Evolutionary conservation across 768 basidiomycete genomes (phyloP).

Genomic region (Mycena belliarum): DNA sequence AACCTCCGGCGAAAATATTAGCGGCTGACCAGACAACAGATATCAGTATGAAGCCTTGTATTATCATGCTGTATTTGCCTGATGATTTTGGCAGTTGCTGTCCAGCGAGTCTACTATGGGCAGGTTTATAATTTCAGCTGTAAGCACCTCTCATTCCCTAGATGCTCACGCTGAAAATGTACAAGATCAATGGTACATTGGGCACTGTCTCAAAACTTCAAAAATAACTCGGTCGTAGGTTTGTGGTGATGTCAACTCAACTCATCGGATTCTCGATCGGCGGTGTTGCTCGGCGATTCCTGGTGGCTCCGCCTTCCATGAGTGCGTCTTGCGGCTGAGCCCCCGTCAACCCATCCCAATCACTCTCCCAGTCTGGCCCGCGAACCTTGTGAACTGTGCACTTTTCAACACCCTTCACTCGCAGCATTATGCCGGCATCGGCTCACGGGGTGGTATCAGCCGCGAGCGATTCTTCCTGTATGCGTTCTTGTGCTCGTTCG

Average conservation of each 20-base stretch:
- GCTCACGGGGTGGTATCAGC: constrained; percentile 63
- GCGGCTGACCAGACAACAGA: background rate
- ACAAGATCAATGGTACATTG: constrained; percentile 66
- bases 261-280: constrained; percentile 85
- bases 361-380: constrained; percentile 65
- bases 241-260: constrained; percentile 74
- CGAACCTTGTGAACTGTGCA: constrained; percentile 70
- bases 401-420: constrained; percentile 83
- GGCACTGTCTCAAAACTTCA: too few relatives aligned
- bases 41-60: background rate
- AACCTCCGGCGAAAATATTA: background rate
- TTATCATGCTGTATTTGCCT: background rate
- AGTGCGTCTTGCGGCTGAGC: constrained; percentile 38
- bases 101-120: constrained; percentile 72
- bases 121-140: constrained; percentile 61
- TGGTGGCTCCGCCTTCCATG: constrained; percentile 73
- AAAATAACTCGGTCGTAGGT: constrained; percentile 28
- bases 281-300: constrained; percentile 68
- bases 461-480: constrained; percentile 79
- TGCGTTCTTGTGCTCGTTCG: constrained; percentile 54
- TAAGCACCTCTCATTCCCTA: constrained; percentile 30
- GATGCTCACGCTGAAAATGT: background rate
- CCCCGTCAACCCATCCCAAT: too few relatives aligned
- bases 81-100: constrained; percentile 60
- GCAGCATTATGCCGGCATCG: constrained; percentile 66